A percentile compares a stretch with the other conserved stretches of the same genome.
Evolutionary conservation across 257 asterid genomes (phyloP).

Genomic region (Datura wrightii): DNA sequence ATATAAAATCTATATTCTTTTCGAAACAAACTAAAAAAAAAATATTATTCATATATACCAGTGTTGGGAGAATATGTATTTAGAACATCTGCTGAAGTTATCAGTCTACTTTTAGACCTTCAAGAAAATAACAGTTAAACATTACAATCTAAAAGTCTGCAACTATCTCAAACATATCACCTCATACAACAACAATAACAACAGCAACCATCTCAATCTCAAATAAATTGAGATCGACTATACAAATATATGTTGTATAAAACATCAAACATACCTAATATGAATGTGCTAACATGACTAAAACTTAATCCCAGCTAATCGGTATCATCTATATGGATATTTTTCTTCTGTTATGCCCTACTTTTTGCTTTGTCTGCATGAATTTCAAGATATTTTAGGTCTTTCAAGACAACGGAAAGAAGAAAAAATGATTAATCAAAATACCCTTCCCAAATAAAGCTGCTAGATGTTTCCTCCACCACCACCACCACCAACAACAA

Average conservation of each 20-base stretch:
- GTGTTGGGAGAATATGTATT: not conserved
- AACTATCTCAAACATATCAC: not conserved
- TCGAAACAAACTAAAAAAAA: too few species aligned
- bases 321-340: too few species aligned
- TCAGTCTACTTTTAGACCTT: not conserved
- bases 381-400: too few species aligned
- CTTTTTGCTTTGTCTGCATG: too few species aligned
- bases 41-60: too few species aligned
- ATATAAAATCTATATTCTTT: too few species aligned
- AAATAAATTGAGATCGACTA: not conserved
- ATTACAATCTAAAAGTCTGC: not conserved
- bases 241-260: not conserved
- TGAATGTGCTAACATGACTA: not conserved
- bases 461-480: too few species aligned
- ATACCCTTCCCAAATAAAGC: too few species aligned
- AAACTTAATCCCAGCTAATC: not conserved
- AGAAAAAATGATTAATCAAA: too few species aligned
- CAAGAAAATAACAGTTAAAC: not conserved
- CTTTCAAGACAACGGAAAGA: too few species aligned
- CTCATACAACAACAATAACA: not conserved
- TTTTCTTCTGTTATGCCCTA: too few species aligned
- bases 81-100: not conserved
- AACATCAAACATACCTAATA: not conserved
- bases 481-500: too few species aligned
- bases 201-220: not conserved